Evolutionary conservation across 441 rosid genomes (phyloP), one percentile per base, ranked within the genome.

Genomic region (Mallotus repandus): DNA sequence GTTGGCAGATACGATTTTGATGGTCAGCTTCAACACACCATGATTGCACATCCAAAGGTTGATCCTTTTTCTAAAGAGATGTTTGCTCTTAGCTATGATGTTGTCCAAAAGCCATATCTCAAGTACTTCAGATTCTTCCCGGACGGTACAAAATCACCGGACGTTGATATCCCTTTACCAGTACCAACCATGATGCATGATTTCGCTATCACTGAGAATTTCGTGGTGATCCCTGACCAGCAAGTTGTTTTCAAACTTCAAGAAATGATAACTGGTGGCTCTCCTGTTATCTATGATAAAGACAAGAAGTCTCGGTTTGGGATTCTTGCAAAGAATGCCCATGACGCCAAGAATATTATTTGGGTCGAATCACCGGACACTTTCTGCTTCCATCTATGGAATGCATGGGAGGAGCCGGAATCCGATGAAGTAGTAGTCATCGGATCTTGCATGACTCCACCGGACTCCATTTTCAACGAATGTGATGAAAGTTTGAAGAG

Each of bases 31-130:
- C 69, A 79, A 2, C 81, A 83, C 9, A 72, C 90, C 16, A 91
- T 91, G 97, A 91, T 91, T 38, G 97, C 97, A 10, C 97, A 91
- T 79, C 97, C 97, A n/a, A 91, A 91, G 74, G 70, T 89, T n/a
- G 97, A 91, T 79, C 91, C 97, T 9, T 70, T 76, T 9, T 68
- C 94, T 2, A 82, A 83, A 43, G 89, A 91, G 81, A 83, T 91
- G 10, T 87, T 84, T 67, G 85, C 92, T 13, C 69, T 91, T 14
- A 88, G 94, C 81, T 91, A 89, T 79, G 89, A 91, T 79, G 89
- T 89, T 57, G 72, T 89, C 0, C 77, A 69, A 14, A 84, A 86
- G 57, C 97, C 94, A 0, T 88, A 86, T 73, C 69, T 91, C 41
- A 91, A 89, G 73, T 91, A 88, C 71, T 91, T 91, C 79, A 69